These are phyloP conservation scores for Nicotiana knightiana DNA, from an alignment of 257 asterid species.

Conservation along the genomic window DNA sequence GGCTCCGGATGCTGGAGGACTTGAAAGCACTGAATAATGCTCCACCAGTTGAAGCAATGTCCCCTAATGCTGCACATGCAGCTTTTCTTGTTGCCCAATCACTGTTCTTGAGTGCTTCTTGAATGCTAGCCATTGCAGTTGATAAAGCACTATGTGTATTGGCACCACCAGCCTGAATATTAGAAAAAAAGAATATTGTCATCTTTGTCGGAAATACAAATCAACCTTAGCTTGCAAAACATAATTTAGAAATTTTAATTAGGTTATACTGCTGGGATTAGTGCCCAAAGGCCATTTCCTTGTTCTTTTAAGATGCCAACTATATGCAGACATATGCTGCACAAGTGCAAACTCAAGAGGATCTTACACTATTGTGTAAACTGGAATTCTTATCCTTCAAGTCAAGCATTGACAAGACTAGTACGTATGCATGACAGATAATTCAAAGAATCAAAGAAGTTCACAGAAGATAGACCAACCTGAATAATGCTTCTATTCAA, in stretches of 20 bases:
- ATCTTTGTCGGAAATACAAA: neutral
- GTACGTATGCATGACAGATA: no score
- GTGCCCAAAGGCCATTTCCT: neutral
- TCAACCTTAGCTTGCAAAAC: neutral
- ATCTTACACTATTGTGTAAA: neutral
- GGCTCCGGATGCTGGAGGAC: constrained; percentile 56
- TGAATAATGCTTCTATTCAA: constrained; percentile 86
- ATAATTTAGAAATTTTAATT: neutral
- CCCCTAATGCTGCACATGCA: constrained; percentile 76
- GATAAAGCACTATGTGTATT: constrained; percentile 48
- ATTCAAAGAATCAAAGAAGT: neutral
- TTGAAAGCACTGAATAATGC: constrained; percentile 59
- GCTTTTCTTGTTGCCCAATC: constrained; percentile 96
- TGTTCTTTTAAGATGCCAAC: neutral
- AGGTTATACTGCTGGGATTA: neutral
- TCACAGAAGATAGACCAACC: constrained; percentile 29
- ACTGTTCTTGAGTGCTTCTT: constrained; percentile 68
- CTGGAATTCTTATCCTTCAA: neutral
- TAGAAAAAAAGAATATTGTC: constrained; percentile 15
- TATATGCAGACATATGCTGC: neutral
- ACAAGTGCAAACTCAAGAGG: neutral
- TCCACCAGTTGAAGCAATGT: constrained; percentile 78
- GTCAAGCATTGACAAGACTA: neutral
- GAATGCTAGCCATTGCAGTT: constrained; percentile 75
- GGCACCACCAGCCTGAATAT: constrained; percentile 89